phyloP scores from a whole-genome alignment of 495 filamentous ascomycete species.

The Cenococcum geophilum region DNA sequence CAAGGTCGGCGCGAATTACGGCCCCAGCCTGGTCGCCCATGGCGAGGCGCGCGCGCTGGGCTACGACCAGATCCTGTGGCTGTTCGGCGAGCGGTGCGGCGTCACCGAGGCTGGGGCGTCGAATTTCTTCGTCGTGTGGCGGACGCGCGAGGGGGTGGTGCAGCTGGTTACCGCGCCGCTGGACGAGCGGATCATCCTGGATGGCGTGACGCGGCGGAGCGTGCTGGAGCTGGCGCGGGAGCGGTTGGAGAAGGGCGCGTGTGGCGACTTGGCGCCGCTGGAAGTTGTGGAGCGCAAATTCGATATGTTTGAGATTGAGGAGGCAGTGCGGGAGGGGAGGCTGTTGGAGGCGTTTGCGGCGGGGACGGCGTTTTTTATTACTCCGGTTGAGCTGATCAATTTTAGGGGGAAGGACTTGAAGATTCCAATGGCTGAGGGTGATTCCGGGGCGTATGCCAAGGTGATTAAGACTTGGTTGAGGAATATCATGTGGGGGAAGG shows the following conservation, averaged over 20 bases:
- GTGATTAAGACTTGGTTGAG: constrained; percentile 71
- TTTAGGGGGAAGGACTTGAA: constrained; percentile 63
- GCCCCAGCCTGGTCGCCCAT: constrained; percentile 70
- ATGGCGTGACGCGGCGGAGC: constrained; percentile 74
- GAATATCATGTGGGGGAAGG: constrained; percentile 82
- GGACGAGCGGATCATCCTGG: constrained; percentile 73
- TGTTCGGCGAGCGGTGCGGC: constrained; percentile 65
- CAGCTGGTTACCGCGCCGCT: constrained; percentile 80
- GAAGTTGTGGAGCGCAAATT: constrained; percentile 76
- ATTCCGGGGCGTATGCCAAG: constrained; percentile 57
- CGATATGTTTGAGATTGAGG: constrained; percentile 69
- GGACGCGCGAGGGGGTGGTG: constrained; percentile 53
- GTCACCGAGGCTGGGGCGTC: constrained; percentile 89
- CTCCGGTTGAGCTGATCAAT: constrained; percentile 65
- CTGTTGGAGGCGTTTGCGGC: constrained; percentile 79
- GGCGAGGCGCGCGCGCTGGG: constrained; percentile 62
- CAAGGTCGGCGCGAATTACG: constrained; percentile 91
- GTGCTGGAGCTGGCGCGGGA: constrained; percentile 66
- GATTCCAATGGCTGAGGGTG: constrained; percentile 54
- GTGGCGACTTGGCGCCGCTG: constrained; percentile 47
- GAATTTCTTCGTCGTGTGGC: constrained; percentile 88
- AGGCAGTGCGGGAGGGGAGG: constrained; percentile 67
- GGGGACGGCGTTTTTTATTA: constrained; percentile 87
- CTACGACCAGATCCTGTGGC: constrained; percentile 87
- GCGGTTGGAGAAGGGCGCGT: constrained; percentile 44